Evolutionary conservation across 139 green algal genomes (phyloP), one percentile per base, ranked within the genome.

Genomic region (Gonium pectorale): DNA sequence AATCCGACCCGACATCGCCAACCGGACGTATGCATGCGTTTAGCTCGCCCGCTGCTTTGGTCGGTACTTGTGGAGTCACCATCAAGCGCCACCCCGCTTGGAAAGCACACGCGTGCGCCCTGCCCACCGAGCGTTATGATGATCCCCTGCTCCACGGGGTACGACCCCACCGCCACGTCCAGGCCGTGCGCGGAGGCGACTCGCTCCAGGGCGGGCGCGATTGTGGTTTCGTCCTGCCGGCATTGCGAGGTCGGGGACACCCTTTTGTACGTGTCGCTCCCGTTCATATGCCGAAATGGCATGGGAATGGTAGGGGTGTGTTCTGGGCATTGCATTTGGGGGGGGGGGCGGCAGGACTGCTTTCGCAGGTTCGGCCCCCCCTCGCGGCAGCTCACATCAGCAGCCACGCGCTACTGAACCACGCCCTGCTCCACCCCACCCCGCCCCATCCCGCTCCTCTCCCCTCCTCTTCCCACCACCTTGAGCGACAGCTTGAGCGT

Each of bases 121-220:
- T 17, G n/a, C 75, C 11, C 60, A 71, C 60, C 60, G 2, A 77
- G 44, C 27, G 79, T 77, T 15, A 85, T 59, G 79, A 77, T 85
- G 79, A 85, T 69, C 19, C 79, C 79, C 31, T 78, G 6, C 11
- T 70, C 54, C 77, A 94, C 90, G 22, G 93, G 94, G 74, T 97
- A 96, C 19, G 80, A 91, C 6, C 94, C 93, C 15, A 96, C 71
- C 22, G 85, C 24, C n/a, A 96, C 90, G 19, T 91, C 90, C 8
- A 67, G 59, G 19, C 91, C 89, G 60, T 89, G 78, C 4, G 70
- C 77, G n/a, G 43, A 38, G 9, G 79, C 79, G 51, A 96, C 89
- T 17, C 73, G 79, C 13, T 94, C 80, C 67, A 97, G 80, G 9
- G 85, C 82, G 17, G 89, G 62, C 15, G 91, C 92, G 21, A 97